A percentile compares a stretch with the other conserved stretches of the same genome.
Conservation (phyloP, 2,329 filamentous ascomycete genomes). For the Alternaria sp. region DNA sequence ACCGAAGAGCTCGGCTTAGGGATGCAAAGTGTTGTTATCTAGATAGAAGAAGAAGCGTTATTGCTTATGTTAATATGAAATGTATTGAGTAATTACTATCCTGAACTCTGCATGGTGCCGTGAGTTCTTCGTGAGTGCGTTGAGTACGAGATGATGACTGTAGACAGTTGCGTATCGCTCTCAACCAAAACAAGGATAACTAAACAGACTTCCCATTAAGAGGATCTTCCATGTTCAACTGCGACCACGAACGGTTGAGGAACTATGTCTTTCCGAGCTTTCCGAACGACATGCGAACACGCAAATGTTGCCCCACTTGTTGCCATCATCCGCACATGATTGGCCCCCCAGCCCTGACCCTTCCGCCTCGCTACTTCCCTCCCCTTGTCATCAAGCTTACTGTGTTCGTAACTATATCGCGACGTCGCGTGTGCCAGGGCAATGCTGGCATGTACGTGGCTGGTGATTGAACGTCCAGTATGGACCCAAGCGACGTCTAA, state of each 20-base stretch:
- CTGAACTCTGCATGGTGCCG: no score
- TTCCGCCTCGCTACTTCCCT: background rate
- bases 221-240: background rate
- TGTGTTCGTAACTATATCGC: background rate
- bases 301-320: background rate
- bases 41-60: background rate
- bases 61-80: constrained; percentile 11
- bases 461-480: background rate
- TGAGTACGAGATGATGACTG: background rate
- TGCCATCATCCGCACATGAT: background rate
- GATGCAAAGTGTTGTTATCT: background rate
- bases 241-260: background rate
- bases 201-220: background rate
- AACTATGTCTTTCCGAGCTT: background rate
- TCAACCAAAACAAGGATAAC: background rate
- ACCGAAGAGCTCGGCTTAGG: background rate
- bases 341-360: background rate
- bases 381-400: background rate
- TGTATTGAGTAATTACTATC: background rate
- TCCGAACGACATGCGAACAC: background rate
- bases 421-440: background rate
- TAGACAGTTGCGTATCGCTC: background rate
- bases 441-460: background rate
- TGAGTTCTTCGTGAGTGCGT: background rate
- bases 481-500: background rate